Base-by-base conservation (phyloP, 129 eudicot genomes). In the Scalesia atractyloides region DNA sequence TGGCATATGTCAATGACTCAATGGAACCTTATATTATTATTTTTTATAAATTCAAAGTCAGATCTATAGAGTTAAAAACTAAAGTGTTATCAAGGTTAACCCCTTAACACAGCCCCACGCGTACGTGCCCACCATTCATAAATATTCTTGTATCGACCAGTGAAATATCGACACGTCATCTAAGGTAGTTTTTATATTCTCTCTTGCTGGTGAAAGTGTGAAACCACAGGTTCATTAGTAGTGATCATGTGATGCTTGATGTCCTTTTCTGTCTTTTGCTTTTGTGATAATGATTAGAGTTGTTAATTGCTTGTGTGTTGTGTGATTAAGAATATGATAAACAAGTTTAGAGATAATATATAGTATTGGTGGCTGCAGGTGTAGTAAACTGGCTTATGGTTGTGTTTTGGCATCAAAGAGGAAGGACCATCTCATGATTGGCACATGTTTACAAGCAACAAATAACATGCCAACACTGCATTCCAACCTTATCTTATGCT, bases 121-220 rank as follows among this genome's bases (percentile, higher is more conserved):
- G 24, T 79, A 82, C 89, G 84, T 87, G 97, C 88, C 64, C 44
- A 71, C 86, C 91, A 87, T 81, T 81, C 79, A 74, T 75, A 39
- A 11, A 66, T 84, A 83, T 82, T 79, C 64, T 66, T 20, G 61
- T 44, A 10, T 54, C 30, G 44, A 34, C 88, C 82, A 83, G 80
- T 79, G 60, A 33, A 52, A 74, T 12, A 5, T 13, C 7, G 76
- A 80, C 90, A 86, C 58, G 37, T 88, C 82, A 76, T 74, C 65
- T 41, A 10, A 36, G 20, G 66, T 19, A 82, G 82, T 81, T 74
- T 78, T 14, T 51, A 80, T 84, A 84, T 85, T 91, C 86, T 83
- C 56, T 47, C 12, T 19, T 76, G 80, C 39, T 54, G 75, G 73
- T 70, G 91, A 74, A 74, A 64, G 64, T 79, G 73, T 70, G 91